A percentile compares a stretch with the other conserved stretches of the same genome.
phyloP scores from a whole-genome alignment of 805 yeast genomes.

The Starmerella cellae region DNA sequence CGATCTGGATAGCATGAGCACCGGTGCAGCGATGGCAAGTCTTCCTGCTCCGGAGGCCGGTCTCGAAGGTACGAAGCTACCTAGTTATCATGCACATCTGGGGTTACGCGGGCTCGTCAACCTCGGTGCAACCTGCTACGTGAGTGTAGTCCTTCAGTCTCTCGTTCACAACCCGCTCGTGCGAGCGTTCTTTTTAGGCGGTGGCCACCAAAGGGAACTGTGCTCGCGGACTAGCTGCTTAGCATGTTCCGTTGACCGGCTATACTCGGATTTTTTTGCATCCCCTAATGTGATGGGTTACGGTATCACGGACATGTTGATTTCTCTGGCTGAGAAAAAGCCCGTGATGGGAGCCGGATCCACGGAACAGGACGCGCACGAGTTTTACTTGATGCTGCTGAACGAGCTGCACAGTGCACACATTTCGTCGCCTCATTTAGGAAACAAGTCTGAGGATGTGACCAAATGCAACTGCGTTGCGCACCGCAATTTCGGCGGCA shows the following conservation, averaged over 20 bases:
- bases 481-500: constrained; percentile 74
- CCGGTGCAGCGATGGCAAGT: neutral
- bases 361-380: constrained; percentile 97
- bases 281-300: constrained; percentile 47
- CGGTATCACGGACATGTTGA: constrained; percentile 68
- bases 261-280: constrained; percentile 63
- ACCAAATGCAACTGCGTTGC: constrained; percentile 60
- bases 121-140: constrained; percentile 95
- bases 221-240: constrained; percentile 40
- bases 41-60: neutral
- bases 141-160: constrained; percentile 85
- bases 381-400: constrained; percentile 82
- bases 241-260: constrained; percentile 71
- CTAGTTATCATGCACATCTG: constrained; percentile 47
- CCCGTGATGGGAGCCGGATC: constrained; percentile 75
- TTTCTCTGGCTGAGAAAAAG: constrained; percentile 64
- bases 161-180: constrained; percentile 82
- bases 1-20: neutral
- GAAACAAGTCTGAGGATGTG: constrained; percentile 4
- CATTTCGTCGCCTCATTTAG: constrained; percentile 6
- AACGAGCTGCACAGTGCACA: constrained; percentile 56
- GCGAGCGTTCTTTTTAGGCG: constrained; percentile 62
- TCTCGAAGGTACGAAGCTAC: neutral
- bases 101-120: constrained; percentile 83
- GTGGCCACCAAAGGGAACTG: constrained; percentile 49